Percentiles rank a stretch among this genome's conserved stretches.
Evolutionary conservation across 495 filamentous ascomycete genomes (phyloP).

Genomic region (Aspergillus ellipticus): DNA sequence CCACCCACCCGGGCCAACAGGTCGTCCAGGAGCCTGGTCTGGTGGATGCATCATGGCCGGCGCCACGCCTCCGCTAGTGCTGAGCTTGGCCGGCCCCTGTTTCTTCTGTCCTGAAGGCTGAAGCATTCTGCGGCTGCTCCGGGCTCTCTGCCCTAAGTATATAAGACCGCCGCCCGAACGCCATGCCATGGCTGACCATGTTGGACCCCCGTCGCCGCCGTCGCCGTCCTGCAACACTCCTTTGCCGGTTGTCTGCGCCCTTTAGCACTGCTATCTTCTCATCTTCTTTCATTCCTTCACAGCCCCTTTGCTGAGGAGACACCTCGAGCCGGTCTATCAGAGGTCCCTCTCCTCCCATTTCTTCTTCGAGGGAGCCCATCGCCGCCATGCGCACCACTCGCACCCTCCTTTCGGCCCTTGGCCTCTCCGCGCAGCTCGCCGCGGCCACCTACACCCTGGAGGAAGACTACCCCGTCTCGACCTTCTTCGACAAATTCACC

Average conservation of each 20-base stretch:
- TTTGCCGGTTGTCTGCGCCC: not conserved
- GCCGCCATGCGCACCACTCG: constrained; percentile 39
- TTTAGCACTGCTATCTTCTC: not conserved
- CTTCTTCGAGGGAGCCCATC: not conserved
- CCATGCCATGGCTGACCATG: not conserved
- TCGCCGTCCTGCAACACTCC: not conserved
- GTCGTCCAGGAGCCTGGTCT: constrained; percentile 35
- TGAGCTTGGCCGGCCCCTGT: not conserved
- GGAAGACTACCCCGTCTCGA: constrained; percentile 39
- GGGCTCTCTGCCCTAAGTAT: not conserved
- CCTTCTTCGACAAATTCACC: constrained; percentile 56
- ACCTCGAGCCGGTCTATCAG: not conserved
- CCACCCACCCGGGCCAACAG: constrained; percentile 16
- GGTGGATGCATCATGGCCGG: constrained; percentile 26
- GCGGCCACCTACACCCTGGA: constrained; percentile 46
- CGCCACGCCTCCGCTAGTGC: constrained; percentile 13
- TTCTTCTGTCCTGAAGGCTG: constrained; percentile 5
- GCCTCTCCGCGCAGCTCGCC: constrained; percentile 39
- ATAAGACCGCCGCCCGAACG: not conserved
- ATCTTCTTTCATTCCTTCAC: not conserved
- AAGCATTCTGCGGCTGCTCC: not conserved
- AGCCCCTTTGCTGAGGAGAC: not conserved
- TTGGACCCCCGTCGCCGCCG: not conserved
- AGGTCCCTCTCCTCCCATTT: constrained; percentile 5
- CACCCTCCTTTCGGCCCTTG: constrained; percentile 34